phyloP scores from a whole-genome alignment of 805 yeast genomes.

The Candida sakaeoensis region DNA sequence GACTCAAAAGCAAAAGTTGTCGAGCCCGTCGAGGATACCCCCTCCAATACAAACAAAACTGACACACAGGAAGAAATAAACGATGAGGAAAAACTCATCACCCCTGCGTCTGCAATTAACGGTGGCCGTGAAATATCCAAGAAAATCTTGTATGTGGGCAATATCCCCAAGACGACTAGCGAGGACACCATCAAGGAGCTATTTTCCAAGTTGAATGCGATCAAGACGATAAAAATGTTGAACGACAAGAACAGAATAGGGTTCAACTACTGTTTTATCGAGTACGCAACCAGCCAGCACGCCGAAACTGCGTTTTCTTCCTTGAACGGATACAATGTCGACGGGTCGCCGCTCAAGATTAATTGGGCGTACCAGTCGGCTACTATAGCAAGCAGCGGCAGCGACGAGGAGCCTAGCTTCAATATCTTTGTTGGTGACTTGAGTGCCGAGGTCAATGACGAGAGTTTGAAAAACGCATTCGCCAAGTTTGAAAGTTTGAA shows the following conservation, averaged over 20 bases:
- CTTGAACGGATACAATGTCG: conserved; percentile 56
- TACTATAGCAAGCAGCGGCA: conserved; percentile 47
- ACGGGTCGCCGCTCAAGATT: conserved; percentile 55
- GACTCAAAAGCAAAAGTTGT: too few relatives aligned
- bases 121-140: conserved; percentile 82
- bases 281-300: conserved; percentile 52
- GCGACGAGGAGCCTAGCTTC: conserved; percentile 47
- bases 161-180: conserved; percentile 58
- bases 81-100: conserved; percentile 7
- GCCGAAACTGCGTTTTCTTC: conserved; percentile 63
- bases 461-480: conserved; percentile 56
- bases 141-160: conserved; percentile 74
- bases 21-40: too few relatives aligned
- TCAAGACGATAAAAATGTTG: conserved; percentile 64
- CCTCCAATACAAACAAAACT: too few relatives aligned
- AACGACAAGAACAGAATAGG: conserved; percentile 73
- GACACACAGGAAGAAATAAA: neutral
- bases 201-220: conserved; percentile 58
- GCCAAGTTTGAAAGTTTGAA: conserved; percentile 53
- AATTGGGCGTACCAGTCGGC: conserved; percentile 86
- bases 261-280: conserved; percentile 80
- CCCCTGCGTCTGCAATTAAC: conserved; percentile 67
- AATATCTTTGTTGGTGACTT: conserved; percentile 86
- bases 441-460: conserved; percentile 79
- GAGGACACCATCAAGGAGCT: conserved; percentile 62